A percentile compares a stretch with the other conserved stretches of the same genome.
These are phyloP conservation scores for Chrysosporium keratinophilum DNA, from an alignment of 2,329 filamentous ascomycete species.

Conservation along the genomic window DNA sequence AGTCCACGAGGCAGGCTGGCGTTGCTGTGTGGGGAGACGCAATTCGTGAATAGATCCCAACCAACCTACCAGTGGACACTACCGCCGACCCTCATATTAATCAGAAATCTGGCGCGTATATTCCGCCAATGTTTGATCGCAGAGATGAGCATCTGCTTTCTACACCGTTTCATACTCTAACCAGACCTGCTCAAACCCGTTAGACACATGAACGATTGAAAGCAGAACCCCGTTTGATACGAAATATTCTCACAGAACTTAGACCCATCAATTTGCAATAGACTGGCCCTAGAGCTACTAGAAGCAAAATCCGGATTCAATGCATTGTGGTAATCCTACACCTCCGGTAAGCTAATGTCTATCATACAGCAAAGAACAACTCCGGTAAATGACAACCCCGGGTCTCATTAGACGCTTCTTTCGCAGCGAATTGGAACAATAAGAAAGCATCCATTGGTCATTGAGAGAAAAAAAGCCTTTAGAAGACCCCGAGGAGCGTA, in stretches of 20 bases:
- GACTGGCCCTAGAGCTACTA: background rate
- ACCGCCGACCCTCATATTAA: no score
- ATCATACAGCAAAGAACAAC: constrained; percentile 1
- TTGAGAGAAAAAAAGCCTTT: constrained; percentile 11
- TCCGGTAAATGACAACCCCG: background rate
- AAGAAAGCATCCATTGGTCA: background rate
- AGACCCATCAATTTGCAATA: background rate
- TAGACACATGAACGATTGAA: no score
- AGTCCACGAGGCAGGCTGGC: no score
- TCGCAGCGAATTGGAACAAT: background rate
- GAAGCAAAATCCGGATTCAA: background rate
- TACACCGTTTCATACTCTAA: no score
- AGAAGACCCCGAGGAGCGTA: background rate
- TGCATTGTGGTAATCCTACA: constrained; percentile 9
- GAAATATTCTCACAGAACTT: background rate
- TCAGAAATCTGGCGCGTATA: no score
- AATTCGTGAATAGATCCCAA: no score
- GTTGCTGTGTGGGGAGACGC: background rate
- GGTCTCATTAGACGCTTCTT: background rate
- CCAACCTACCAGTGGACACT: no score
- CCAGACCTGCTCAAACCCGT: no score
- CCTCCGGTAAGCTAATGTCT: constrained; percentile 2
- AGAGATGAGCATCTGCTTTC: no score
- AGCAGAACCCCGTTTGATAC: background rate
- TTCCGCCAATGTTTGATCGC: no score